Evolutionary conservation across 176 grass and related monocot genomes (phyloP), one percentile per base, ranked within the genome.

Genomic region (Paspalum notatum): DNA sequence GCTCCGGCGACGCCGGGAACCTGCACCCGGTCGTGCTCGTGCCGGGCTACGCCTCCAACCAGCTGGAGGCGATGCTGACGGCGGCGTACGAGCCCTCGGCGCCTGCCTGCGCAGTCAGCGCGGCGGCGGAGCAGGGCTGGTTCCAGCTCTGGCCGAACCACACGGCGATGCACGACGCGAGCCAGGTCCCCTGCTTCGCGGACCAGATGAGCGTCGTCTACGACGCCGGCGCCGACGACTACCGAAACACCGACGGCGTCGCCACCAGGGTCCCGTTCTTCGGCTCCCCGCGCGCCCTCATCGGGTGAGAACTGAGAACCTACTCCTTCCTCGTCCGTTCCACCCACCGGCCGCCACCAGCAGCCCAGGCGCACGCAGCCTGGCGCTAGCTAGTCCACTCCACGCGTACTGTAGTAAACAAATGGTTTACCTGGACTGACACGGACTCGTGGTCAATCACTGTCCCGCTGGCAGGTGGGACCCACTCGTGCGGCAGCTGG

Each of bases 131-230:
- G 62, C 59, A 82, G 4, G 85, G 50, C 7, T 96, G 93, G 93
- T 96, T 92, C 76, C 41, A n/a, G 85, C 69, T 92, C 42, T 96
- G 93, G 93, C 89, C 91, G 12, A 87, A 90, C 70, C 79, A 74
- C 21, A 46, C 85, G 9, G 82, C 82, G 50, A 60, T 73, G 79
- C 55, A 63, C 45, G 84, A 86, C 25, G 68, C 70, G 22, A 21
- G 45, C 18, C 15, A 83, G 60, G 82, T 7, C 57, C 11, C 65
- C 50, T 92, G 93, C 74, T 90, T 95, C 80, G 85, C 70, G 4
- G 87, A 90, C 77, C 65, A 84, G 78, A 85, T 95, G 87, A 88
- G 54, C 51, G 50, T 95, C 68, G 50, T 82, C 75, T 95, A 92
- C 87, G 80, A 90, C 45, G 25, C 73, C 65, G 76, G 55, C 70